Conservation (phyloP, 176 grass and related monocot species). For the Dendrocalamus sinicus region DNA sequence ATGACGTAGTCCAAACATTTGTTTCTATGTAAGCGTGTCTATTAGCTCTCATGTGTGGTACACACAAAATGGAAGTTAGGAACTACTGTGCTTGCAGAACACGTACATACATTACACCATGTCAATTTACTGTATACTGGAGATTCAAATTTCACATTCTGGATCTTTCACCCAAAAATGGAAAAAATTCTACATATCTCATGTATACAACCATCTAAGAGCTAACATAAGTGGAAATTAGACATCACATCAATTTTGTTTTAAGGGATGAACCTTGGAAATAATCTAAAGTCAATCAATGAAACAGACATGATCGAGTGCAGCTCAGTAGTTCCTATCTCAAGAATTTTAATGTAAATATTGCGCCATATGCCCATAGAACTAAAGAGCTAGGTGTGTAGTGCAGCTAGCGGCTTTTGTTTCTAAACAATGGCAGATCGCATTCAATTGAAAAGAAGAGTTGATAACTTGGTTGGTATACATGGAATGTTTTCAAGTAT, state of each 20-base stretch:
- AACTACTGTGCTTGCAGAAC: neutral
- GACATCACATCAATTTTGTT: too few species aligned
- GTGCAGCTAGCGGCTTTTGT: neutral
- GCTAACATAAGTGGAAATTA: too few species aligned
- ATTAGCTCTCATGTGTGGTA: neutral
- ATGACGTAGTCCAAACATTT: neutral
- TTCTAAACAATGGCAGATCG: neutral
- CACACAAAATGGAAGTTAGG: neutral
- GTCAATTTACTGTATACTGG: neutral
- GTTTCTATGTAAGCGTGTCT: conserved; percentile 12
- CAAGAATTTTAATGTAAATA: neutral
- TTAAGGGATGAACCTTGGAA: too few species aligned
- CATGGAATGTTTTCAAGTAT: neutral
- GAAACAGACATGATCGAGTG: neutral
- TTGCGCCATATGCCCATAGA: neutral
- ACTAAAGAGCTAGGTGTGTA: neutral
- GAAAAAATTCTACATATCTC: too few species aligned
- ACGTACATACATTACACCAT: neutral
- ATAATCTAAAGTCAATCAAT: too few species aligned
- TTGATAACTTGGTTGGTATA: too few species aligned
- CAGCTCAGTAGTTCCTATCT: neutral
- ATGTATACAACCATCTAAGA: too few species aligned
- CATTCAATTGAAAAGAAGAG: neutral
- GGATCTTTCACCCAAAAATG: neutral
- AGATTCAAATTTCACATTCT: conserved; percentile 22